A percentile compares a stretch with the other conserved stretches of the same genome.
Evolutionary conservation across 2,329 filamentous ascomycete genomes (phyloP).

Genomic region (Colletotrichum karsti): DNA sequence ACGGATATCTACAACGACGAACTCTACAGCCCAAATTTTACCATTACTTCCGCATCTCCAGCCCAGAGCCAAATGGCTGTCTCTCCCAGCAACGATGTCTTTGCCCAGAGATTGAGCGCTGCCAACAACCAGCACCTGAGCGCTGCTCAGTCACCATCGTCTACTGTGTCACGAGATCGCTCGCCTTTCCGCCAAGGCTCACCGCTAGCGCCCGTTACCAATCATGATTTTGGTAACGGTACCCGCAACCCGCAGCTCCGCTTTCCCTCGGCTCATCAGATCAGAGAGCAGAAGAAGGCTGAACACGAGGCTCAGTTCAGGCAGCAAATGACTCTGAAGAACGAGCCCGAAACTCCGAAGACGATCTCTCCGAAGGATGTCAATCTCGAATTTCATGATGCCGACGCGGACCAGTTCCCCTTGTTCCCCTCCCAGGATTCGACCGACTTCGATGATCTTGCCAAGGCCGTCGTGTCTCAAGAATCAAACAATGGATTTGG

Average conservation of each 20-base stretch:
- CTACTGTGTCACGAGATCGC: constrained; percentile 65
- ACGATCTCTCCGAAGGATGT: constrained; percentile 97
- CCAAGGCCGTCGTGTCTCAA: constrained; percentile 31
- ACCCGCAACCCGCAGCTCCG: constrained; percentile 26
- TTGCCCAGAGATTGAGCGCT: constrained; percentile 80
- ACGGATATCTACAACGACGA: constrained; percentile 88
- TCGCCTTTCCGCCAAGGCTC: constrained; percentile 85
- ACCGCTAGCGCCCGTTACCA: constrained; percentile 60
- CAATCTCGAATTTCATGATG: constrained; percentile 83
- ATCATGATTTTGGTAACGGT: constrained; percentile 52
- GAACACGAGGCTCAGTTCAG: constrained; percentile 63
- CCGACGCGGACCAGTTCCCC: constrained; percentile 75
- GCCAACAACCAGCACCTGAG: constrained; percentile 78
- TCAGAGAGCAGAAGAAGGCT: constrained; percentile 69
- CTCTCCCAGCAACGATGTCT: constrained; percentile 67
- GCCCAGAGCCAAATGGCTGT: constrained; percentile 55
- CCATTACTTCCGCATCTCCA: constrained; percentile 61
- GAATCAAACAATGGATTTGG: neutral
- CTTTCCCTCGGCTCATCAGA: constrained; percentile 64
- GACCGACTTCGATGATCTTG: constrained; percentile 50
- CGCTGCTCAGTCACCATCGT: constrained; percentile 60
- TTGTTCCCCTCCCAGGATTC: constrained; percentile 74
- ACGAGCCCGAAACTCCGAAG: constrained; percentile 66
- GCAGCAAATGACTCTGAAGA: constrained; percentile 48
- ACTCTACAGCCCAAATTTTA: constrained; percentile 78